phyloP scores from a whole-genome alignment of 257 asterid genomes.

The Asclepias syriaca region DNA sequence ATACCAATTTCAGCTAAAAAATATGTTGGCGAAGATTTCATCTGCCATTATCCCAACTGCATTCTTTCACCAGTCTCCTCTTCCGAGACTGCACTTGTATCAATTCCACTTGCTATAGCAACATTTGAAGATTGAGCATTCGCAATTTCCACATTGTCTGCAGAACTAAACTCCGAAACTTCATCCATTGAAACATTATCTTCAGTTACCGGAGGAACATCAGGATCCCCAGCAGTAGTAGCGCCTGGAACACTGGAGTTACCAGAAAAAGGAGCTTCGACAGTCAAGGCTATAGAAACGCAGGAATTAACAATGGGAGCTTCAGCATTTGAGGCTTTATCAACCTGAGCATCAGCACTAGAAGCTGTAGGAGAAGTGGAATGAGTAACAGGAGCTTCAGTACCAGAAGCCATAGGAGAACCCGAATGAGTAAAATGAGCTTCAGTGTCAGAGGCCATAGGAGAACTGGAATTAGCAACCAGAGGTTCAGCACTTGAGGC shows the following conservation, averaged over 20 bases:
- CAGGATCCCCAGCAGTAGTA: neutral
- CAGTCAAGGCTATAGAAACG: neutral
- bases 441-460: neutral
- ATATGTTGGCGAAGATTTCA: neutral
- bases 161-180: slow-evolving; percentile 12
- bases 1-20: neutral
- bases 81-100: neutral
- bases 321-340: neutral
- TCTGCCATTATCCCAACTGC: slow-evolving; percentile 16
- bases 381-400: neutral
- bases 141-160: neutral
- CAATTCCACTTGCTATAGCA: slow-evolving; percentile 2
- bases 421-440: no score
- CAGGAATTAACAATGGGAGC: neutral
- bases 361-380: neutral
- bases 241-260: neutral
- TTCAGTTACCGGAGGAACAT: slow-evolving; percentile 15
- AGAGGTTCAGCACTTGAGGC: neutral
- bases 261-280: slow-evolving; percentile 4
- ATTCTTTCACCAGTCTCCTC: slow-evolving; percentile 12
- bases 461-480: neutral
- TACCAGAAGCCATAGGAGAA: neutral
- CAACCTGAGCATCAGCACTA: neutral
- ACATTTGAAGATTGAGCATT: neutral
- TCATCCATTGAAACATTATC: neutral